Conservation (phyloP, 2,329 filamentous ascomycete species). For the Thermoascus crustaceus region DNA sequence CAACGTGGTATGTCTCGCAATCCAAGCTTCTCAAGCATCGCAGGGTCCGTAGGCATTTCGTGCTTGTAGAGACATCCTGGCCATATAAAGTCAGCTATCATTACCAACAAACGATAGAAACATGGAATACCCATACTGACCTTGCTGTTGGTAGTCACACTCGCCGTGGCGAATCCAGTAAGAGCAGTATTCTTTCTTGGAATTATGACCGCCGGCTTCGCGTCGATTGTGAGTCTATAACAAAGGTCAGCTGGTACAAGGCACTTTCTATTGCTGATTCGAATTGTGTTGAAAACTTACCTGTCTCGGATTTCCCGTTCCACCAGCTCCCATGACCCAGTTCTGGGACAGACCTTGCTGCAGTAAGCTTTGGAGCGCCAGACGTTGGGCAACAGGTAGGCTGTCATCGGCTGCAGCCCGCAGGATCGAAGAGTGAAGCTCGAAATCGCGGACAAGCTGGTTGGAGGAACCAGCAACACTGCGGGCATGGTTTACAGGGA, state of each 20-base stretch:
- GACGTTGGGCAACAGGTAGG: slow-evolving; percentile 13
- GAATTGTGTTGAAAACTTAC: slow-evolving; percentile 12
- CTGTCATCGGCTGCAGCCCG: slow-evolving; percentile 15
- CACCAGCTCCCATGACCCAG: slow-evolving; percentile 8
- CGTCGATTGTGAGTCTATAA: slow-evolving; percentile 5
- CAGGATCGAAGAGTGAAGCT: slow-evolving; percentile 15
- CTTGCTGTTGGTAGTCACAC: slow-evolving; percentile 77
- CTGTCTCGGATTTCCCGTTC: slow-evolving; percentile 11
- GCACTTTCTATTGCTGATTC: background rate
- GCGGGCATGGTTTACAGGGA: background rate
- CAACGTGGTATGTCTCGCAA: slow-evolving; percentile 50
- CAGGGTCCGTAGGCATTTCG: slow-evolving; percentile 68
- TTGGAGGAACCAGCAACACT: slow-evolving; percentile 3
- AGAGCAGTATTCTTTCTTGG: slow-evolving; percentile 71
- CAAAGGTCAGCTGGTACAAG: slow-evolving; percentile 4
- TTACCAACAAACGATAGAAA: background rate
- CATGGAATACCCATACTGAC: slow-evolving; percentile 14
- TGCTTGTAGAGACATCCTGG: slow-evolving; percentile 78
- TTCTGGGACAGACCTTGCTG: slow-evolving; percentile 15
- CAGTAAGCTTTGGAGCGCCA: slow-evolving; percentile 14
- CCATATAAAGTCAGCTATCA: slow-evolving; percentile 2
- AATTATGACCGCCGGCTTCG: slow-evolving; percentile 17
- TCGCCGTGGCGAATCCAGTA: slow-evolving; percentile 83
- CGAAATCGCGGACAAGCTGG: slow-evolving; percentile 10
- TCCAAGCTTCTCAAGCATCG: slow-evolving; percentile 61